Evolutionary conservation across 176 grass and related monocot genomes (phyloP).

Genomic region (Lolium perenne): DNA sequence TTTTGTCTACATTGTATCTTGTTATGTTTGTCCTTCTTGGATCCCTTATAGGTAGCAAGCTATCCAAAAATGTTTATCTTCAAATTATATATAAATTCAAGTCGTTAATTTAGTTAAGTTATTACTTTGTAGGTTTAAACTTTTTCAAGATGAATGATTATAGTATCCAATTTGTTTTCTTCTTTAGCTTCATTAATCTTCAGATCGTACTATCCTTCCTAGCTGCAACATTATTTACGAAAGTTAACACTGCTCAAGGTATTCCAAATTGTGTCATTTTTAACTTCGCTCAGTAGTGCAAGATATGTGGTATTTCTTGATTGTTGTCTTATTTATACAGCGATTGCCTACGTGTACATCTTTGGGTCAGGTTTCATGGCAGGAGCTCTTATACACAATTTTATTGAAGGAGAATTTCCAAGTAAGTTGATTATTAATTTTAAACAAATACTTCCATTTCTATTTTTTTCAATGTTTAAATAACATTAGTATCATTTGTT

Average conservation of each 20-base stretch:
- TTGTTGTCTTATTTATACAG: constrained; percentile 54
- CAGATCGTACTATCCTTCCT: constrained; percentile 87
- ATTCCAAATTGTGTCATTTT: constrained; percentile 29
- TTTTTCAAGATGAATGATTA: constrained; percentile 85
- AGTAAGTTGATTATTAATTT: constrained; percentile 60
- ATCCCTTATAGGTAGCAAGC: constrained; percentile 67
- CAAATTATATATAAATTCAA: too few species aligned
- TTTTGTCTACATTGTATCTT: constrained; percentile 74
- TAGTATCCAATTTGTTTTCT: constrained; percentile 86
- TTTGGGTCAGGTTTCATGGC: constrained; percentile 81
- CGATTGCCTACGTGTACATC: constrained; percentile 84
- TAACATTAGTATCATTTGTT: too few species aligned
- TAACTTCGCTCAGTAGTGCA: constrained; percentile 6
- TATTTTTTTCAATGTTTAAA: too few species aligned
- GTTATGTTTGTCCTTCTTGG: constrained; percentile 83
- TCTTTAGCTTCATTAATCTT: constrained; percentile 86
- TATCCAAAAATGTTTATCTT: too few species aligned
- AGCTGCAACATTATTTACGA: constrained; percentile 70
- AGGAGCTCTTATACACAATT: constrained; percentile 64
- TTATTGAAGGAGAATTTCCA: constrained; percentile 80
- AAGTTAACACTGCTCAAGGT: constrained; percentile 88
- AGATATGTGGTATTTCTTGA: constrained; percentile 33
- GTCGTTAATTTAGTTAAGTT: background rate
- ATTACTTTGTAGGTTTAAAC: constrained; percentile 66
- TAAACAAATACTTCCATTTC: background rate